Conservation (phyloP, 164 flowering plant species). For the Sedum album region DNA sequence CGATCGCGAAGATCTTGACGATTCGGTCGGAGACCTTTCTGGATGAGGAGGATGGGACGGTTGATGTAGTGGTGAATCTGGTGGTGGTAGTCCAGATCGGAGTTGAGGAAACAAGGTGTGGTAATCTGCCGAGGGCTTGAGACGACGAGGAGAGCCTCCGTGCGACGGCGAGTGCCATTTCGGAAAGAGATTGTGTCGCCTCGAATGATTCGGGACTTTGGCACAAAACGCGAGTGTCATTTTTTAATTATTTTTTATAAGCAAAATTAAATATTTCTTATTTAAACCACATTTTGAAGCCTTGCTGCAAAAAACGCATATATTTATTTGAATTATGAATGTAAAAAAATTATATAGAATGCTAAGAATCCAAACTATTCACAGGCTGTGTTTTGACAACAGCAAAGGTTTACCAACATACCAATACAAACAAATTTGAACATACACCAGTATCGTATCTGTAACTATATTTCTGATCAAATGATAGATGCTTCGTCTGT, state of each 20-base stretch:
- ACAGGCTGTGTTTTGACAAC: not conserved
- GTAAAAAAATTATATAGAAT: not conserved
- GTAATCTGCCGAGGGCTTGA: not conserved
- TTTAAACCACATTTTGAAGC: no score
- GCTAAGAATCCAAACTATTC: slow-evolving; percentile 2
- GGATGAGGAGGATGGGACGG: not conserved
- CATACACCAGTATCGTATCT: not conserved
- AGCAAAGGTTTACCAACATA: not conserved
- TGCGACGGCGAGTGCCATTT: not conserved
- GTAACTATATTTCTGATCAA: not conserved
- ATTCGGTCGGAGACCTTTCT: not conserved
- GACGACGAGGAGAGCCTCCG: not conserved
- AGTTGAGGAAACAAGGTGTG: no score
- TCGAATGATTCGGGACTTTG: not conserved
- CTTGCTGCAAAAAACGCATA: no score
- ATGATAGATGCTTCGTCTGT: not conserved
- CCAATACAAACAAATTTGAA: not conserved
- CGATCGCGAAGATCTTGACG: slow-evolving; percentile 42
- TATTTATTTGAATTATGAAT: not conserved
- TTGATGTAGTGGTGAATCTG: not conserved
- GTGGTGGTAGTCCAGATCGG: not conserved
- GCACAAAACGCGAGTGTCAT: no score
- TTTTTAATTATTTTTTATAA: no score
- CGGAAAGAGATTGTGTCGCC: not conserved
- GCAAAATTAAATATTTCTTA: no score